Evolutionary conservation across 768 basidiomycete genomes (phyloP), one percentile per base, ranked within the genome.

Genomic region (Lentinula raphanica): DNA sequence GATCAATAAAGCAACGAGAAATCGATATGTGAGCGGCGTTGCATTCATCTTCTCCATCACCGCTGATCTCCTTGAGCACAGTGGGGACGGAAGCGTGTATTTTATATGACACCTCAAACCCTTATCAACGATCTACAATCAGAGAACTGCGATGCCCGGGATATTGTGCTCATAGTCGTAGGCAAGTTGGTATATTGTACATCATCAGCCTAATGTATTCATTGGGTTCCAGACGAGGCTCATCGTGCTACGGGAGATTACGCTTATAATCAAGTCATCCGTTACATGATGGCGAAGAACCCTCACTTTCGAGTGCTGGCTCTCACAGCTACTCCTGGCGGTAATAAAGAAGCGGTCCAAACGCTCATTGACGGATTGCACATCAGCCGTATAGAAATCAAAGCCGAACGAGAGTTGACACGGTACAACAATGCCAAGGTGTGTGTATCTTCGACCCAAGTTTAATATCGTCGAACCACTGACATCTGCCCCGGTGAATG

Each of bases 31-130:
- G 61, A 64, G 56, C 35, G 38, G 31, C n/a, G 84, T 76, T 17
- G 28, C 25, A 17, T 9, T 25, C 54, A 4, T 53, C 36, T 35
- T 31, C 3, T 21, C 61, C 49, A 66, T 25, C 29, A 54, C 40
- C 8, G 13, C 65, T 60, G 45, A 27, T n/a, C 17, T n/a, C 21
- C 3, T 39, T 23, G 11, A 17, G 56, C 49, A 45, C 44, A 94
- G 92, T 94, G 90, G 90, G 71, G 76, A 59, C 80, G 87, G 64
- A 93, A 92, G 66, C 79, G 93, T 0, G 84, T 97, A 21, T 94
- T 96, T 67, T 98, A 92, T 67, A 94, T 95, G 86, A 98, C 95
- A 0, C 94, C 95, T 0, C 97, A 98, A 68, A 98, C 96, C 0
- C 78, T 98, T 23, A 77, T 90, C 59, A 96, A 96, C 60, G 97